Conservation (phyloP, 2,329 filamentous ascomycete genomes). For the Hypoxylon sp. region DNA sequence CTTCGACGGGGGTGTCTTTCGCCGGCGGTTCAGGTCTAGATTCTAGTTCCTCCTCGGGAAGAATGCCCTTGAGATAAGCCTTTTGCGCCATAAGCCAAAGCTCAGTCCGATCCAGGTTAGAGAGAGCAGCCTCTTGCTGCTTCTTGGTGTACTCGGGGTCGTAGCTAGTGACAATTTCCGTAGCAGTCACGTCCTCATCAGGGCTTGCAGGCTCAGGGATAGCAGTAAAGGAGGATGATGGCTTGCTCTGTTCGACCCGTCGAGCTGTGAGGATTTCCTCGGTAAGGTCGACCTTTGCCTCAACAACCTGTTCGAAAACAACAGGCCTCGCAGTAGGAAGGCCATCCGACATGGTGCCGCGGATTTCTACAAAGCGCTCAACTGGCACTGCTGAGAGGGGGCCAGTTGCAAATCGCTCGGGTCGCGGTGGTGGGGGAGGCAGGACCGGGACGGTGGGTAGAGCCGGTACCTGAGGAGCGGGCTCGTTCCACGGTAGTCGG, state of each 20-base stretch:
- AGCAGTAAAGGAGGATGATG: conserved; percentile 50
- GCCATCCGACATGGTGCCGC: conserved; percentile 66
- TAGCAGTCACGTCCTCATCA: conserved; percentile 67
- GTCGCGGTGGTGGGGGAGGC: conserved; percentile 54
- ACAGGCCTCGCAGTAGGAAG: conserved; percentile 74
- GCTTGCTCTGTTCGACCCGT: conserved; percentile 46
- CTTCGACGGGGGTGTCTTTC: conserved; percentile 52
- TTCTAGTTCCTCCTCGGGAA: conserved; percentile 61
- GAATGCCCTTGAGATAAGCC: conserved; percentile 77
- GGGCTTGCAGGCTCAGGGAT: conserved; percentile 56
- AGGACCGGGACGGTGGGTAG: conserved; percentile 38
- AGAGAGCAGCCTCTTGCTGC: conserved; percentile 75
- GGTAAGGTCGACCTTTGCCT: conserved; percentile 47
- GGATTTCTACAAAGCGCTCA: conserved; percentile 75
- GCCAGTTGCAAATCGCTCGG: conserved; percentile 53
- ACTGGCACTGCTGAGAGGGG: conserved; percentile 61
- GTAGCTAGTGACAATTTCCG: conserved; percentile 76
- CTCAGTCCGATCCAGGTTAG: conserved; percentile 86
- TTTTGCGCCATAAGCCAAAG: conserved; percentile 88
- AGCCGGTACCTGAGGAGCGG: conserved; percentile 52
- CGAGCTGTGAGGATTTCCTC: conserved; percentile 49
- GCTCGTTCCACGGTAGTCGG: conserved; percentile 77
- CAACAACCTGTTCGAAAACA: conserved; percentile 55
- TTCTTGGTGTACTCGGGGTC: conserved; percentile 81
- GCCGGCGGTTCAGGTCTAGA: conserved; percentile 52